A percentile compares a stretch with the other conserved stretches of the same genome.
Evolutionary conservation across 2,329 filamentous ascomycete species (phyloP).

Genomic region (Fusarium virguliforme): DNA sequence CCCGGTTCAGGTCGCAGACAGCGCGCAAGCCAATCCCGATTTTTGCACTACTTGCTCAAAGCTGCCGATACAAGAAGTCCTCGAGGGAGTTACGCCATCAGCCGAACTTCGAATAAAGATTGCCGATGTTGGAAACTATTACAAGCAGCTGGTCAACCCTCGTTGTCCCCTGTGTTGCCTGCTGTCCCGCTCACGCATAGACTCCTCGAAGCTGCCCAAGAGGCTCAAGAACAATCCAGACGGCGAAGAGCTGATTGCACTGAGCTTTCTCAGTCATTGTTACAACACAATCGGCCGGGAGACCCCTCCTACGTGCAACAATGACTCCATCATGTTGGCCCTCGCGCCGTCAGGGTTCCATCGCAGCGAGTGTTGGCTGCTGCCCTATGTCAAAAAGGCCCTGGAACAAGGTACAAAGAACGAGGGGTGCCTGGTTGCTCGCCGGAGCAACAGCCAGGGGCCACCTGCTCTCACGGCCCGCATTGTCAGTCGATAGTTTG

Average conservation of each 20-base stretch:
- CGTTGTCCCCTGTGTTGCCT: neutral
- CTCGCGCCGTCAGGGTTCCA: slow-evolving; percentile 4
- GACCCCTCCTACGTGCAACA: neutral
- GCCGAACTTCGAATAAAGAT: neutral
- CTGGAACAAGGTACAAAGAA: neutral
- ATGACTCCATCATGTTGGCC: slow-evolving; percentile 8
- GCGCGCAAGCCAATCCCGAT: neutral
- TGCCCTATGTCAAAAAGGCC: neutral
- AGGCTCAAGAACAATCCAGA: neutral
- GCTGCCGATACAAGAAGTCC: neutral
- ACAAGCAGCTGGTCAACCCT: neutral
- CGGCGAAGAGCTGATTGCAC: neutral
- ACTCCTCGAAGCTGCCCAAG: neutral
- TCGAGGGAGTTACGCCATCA: neutral
- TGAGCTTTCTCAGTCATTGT: slow-evolving; percentile 3
- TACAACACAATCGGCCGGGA: neutral
- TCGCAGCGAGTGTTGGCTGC: neutral
- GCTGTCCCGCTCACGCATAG: neutral
- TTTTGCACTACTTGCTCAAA: slow-evolving; percentile 2
- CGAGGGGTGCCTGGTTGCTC: neutral
- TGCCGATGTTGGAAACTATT: slow-evolving; percentile 5
- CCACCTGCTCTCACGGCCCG: slow-evolving; percentile 1
- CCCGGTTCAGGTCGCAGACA: neutral
- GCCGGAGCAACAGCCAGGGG: neutral
- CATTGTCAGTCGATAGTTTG: slow-evolving; percentile 5